Base-by-base conservation (phyloP, 495 filamentous ascomycete genomes). In the Daldinia grandis region DNA sequence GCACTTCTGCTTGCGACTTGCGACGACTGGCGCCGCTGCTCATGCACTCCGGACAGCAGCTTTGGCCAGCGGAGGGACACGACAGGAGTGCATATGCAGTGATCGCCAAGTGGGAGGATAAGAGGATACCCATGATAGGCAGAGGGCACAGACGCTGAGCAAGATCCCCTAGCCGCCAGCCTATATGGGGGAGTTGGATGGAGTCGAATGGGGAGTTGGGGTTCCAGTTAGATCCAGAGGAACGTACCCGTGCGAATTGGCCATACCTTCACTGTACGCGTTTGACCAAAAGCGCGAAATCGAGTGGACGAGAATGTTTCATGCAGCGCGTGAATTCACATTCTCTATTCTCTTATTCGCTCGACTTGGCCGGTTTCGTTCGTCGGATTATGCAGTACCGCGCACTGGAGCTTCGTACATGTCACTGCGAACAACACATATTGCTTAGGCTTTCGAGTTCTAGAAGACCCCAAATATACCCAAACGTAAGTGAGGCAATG, bases 81-180 rank as follows among this genome's bases (percentile, higher is more conserved):
- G 74, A 78, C 76, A 78, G 69, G 74, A 73, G 58, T 69, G 74
- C 76, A 78, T 76, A 78, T 78, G 76, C 76, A 78, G 62, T 69
- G 74, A 76, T 75, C 76, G 64, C 51, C 76, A 62, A 68, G 68
- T 66, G 59, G 64, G 69, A 71, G 62, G 68, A 70, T 53, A 53
- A 53, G 50, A 53, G 25, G 50, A 44, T 44, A 58, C 24, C 25
- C 31, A 59, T 73, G 54, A 60, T 67, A 59, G 64, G 64, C 37
- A 64, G 59, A 55, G 58, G 24, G 57, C 56, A 67, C 55, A 63
- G 64, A 53, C 42, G 58, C 63, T 67, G 63, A 60, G 47, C 42
- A 64, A 63, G 44, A 53, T 44, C 42, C 19, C 27, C 30, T 65
- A 38, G 57, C 58, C 58, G 58, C 63, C 14, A 66, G 60, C 57